Conservation (phyloP, 208 protist genomes). For the Lotmaria passim region DNA sequence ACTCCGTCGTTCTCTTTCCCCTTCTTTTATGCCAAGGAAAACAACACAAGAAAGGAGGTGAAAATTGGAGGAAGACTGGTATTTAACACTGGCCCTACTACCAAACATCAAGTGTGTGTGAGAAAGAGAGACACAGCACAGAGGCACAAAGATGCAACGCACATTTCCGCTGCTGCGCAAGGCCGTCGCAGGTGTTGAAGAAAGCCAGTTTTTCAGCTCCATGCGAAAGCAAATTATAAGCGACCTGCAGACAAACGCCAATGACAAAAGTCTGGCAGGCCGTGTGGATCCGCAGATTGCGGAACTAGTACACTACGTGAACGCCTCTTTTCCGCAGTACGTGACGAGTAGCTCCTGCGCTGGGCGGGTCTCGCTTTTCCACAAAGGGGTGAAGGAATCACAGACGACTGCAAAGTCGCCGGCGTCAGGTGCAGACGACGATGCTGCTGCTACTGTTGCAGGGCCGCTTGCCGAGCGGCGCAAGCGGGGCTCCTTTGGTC, state of each 20-base stretch:
- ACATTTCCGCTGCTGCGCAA: constrained; percentile 13
- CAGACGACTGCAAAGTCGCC: background rate
- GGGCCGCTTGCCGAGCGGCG: constrained; percentile 21
- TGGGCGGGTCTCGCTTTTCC: constrained; percentile 75
- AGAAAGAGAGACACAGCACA: background rate
- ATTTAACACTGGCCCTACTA: too few relatives aligned
- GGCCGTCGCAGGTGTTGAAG: constrained; percentile 41
- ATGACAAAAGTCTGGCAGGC: constrained; percentile 84
- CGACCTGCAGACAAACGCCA: constrained; percentile 51
- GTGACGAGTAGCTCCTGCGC: constrained; percentile 86
- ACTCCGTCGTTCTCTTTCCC: too few relatives aligned
- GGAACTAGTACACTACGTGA: constrained; percentile 58
- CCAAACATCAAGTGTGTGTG: too few relatives aligned
- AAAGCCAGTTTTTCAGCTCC: constrained; percentile 44
- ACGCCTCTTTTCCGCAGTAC: constrained; percentile 59
- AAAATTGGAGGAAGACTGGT: too few relatives aligned
- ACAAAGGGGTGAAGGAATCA: constrained; percentile 47
- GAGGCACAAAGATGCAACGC: constrained; percentile 1
- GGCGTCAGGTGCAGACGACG: background rate
- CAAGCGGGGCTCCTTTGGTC: constrained; percentile 73
- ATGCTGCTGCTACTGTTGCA: background rate
- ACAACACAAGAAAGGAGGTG: background rate
- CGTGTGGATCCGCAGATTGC: constrained; percentile 67
- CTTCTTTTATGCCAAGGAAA: too few relatives aligned
- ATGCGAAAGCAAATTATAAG: constrained; percentile 50